Base-by-base conservation (phyloP, 2,329 filamentous ascomycete species). In the Biscogniauxia marginata region DNA sequence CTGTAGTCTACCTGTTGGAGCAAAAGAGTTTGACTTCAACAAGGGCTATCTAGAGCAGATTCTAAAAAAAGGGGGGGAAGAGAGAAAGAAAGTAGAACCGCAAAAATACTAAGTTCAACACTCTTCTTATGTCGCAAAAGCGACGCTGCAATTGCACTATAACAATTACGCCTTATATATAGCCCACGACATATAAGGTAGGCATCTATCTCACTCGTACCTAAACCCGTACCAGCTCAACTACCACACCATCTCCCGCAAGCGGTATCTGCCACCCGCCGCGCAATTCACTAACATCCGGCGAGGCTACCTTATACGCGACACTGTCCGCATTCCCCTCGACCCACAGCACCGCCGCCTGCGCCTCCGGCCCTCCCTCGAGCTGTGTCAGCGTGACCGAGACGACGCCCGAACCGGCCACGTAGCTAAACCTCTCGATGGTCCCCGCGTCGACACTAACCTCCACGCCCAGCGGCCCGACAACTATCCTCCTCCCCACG, bases 401-500 rank as follows among this genome's bases (percentile, higher is more conserved):
- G 6, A 73, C 55, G 7, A 56, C 62, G 19, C 61, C 64, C 4
- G 64, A 58, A 1, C 56, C 58, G 1, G 56, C 49, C 5, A 65
- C 54, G 54, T 75, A 80, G 0, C 54, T 67, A 21, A 81, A 73
- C 13, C 67, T 58, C 3, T 65, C 57, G 7, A 82, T 76, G 0
- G 69, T 71, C 1, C 77, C 79, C 0, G 77, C 76, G 53, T 81
- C 77, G 7, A 77, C 57, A 0, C 69, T 68, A 3, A 81, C 52
- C 52, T 71, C 60, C 7, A 81, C 48, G 0, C 76, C 76, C 23
- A 81, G 25, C 0, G 76, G 73, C 0, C 77, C 80, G 7, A 84
- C 70, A 50, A 80, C 84, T 1, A 82, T 70, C 23, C 74, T 73
- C 39, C 73, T 71, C n/a, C 75, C 71, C 3, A 81, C 76, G 0